Conservation (phyloP, 345 rosid species). For the Murraya koenigii region DNA sequence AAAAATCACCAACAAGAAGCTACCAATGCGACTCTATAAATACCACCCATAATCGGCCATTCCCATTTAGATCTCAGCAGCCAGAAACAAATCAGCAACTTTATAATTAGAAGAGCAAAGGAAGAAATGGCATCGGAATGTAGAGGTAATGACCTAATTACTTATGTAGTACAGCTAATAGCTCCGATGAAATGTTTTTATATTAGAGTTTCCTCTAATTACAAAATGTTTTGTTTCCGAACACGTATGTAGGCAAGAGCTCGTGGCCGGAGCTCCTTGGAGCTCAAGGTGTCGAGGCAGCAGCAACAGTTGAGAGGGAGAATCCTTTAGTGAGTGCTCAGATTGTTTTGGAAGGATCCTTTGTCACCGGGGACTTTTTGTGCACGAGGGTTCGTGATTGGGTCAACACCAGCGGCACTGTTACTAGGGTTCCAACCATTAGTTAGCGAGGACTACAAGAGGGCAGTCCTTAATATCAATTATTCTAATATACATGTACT, state of each 20-base stretch:
- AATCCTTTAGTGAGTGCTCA: slow-evolving; percentile 17
- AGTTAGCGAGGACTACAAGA: slow-evolving; percentile 1
- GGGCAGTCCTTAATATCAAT: too few relatives aligned
- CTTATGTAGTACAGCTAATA: too few relatives aligned
- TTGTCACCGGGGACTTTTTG: neutral
- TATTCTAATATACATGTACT: too few relatives aligned
- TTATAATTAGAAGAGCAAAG: too few relatives aligned
- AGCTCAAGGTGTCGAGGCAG: slow-evolving; percentile 1
- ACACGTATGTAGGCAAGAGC: slow-evolving; percentile 12
- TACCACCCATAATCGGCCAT: neutral
- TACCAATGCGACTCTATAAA: neutral
- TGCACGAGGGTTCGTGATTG: slow-evolving; percentile 29
- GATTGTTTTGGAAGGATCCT: slow-evolving; percentile 9
- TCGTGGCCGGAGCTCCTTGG: slow-evolving; percentile 27
- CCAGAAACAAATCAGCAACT: too few relatives aligned
- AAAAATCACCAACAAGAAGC: too few relatives aligned
- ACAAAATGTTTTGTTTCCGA: neutral
- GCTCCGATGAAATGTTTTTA: too few relatives aligned
- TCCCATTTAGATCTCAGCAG: neutral
- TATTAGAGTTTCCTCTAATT: neutral
- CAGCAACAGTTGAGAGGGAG: slow-evolving; percentile 12
- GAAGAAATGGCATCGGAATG: too few relatives aligned
- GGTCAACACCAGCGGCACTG: slow-evolving; percentile 7
- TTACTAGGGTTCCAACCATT: neutral
- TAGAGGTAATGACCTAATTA: too few relatives aligned